Conservation (phyloP, 169 alveolate genomes). For the Perkinsus olseni region DNA sequence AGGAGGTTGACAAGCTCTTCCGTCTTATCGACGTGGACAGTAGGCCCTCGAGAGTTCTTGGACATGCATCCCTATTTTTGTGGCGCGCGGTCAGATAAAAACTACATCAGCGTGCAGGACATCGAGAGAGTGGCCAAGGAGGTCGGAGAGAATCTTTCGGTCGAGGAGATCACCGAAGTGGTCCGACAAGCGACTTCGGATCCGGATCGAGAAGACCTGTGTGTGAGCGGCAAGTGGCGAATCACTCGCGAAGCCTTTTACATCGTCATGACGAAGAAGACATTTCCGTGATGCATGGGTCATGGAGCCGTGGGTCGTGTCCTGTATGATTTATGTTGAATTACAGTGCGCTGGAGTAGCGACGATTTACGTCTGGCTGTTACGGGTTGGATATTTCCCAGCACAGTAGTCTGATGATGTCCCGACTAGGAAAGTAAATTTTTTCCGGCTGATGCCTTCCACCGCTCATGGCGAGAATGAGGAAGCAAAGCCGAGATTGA, state of each 20-base stretch:
- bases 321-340: no score
- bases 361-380: no score
- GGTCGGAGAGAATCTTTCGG: conserved; percentile 71
- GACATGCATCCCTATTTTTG: no score
- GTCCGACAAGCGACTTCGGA: conserved; percentile 71
- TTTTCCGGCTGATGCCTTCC: no score
- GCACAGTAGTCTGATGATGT: no score
- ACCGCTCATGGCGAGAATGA: no score
- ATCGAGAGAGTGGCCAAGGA: conserved; percentile 73
- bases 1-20: neutral
- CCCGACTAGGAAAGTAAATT: no score
- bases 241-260: conserved; percentile 72
- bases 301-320: no score
- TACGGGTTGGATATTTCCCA: no score
- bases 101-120: conserved; percentile 45
- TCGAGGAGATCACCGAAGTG: conserved; percentile 71
- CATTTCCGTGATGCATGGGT: neutral
- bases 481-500: no score
- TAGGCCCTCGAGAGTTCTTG: no score
- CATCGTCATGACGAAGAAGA: conserved; percentile 71
- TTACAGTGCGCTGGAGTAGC: no score
- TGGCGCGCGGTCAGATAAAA: neutral
- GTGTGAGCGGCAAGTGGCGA: neutral
- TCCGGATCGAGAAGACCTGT: conserved; percentile 56
- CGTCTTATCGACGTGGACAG: neutral